Base-by-base conservation (phyloP, 2,329 filamentous ascomycete genomes). In the Drechslerella coelobrocha region DNA sequence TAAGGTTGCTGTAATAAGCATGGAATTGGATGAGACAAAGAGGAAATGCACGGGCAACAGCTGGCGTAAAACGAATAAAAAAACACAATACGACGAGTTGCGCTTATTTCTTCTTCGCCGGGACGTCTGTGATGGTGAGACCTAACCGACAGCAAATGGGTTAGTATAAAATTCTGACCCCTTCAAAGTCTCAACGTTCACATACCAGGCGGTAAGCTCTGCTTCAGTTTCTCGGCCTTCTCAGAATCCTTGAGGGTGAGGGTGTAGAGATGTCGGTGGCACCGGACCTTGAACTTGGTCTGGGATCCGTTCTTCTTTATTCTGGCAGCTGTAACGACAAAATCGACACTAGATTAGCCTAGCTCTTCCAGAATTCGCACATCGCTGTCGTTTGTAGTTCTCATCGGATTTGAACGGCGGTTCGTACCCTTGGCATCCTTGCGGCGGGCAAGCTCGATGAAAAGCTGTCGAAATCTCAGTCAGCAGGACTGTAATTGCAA, bases 241-340 rank as follows among this genome's bases (percentile, higher is more conserved):
- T 97, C 94, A 80, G 88, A 87, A 84, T 99, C 94, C 88, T 96
- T 97, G 79, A 99, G 89, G 81, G 96, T 90, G 78, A 99, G 89
- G 78, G 94, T 97, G 90, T 99, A 99, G 78, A 99, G 86, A 86
- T 94, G 88, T 80, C 88, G 88, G 82, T 91, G 86, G 89, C 94
- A 97, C 83, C 94, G 91, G 87, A 99, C 93, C 91, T 99, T 99
- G 92, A 99, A 97, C 90, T 99, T 99, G 89, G 94, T 92, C 86
- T 93, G 89, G 81, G 89, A 86, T 80, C 85, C 84, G 84, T 89
- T 88, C 83, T 88, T 89, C 75, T 76, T 93, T 86, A 93, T 91
- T 82, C 90, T 88, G 80, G 90, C 90, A 83, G 90, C 90, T 93
- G 78, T 74, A 78, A 73, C 45, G 43, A 57, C 27, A 17, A 23